Evolutionary conservation across 148 eudicot genomes (phyloP), one percentile per base, ranked within the genome.

Genomic region (Polygonum aviculare): DNA sequence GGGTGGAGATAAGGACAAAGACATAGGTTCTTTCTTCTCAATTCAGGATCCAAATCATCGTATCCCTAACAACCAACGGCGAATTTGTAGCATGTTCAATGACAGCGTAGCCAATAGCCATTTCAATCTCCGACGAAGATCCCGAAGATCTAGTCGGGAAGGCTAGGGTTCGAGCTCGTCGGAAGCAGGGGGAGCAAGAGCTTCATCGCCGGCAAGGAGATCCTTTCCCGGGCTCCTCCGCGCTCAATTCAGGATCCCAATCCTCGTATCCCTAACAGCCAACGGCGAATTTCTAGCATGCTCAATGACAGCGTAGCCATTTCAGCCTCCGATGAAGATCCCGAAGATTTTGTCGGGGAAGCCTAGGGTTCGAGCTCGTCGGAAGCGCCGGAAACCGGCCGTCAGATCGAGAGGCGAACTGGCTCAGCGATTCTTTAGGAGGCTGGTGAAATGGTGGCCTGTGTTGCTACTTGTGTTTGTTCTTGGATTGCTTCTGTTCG

Each of bases 391-490:
- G 82, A 91, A 87, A 35, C 67, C 78, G 26, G 57, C 75, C 39
- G 51, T 52, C 71, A 78, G 84, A 69, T 79, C 80, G 26, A 78
- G 72, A 45, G 40, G 41, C 65, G 82, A 83, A 22, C 72, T 78
- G 12, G 16, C 78, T 73, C 75, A 73, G 48, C 78, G 77, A 45
- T 14, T 80, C 12, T n/a, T 80, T 22, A 63, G 83, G 78, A 72
- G 26, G 75, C 73, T 88, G 3, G 75, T 81, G 15, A 87, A 77
- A 39, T 92, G 94, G 94, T 92, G 97, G 92, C 85, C 88, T 10
- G 59, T 90, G 39, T 74, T 90, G 63, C 74, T 92, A 49, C 82
- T 90, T 74, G n/a, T 88, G 40, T 84, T 82, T 15, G 88, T 89
- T 26, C 76, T 84, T 47, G 82, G 75, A 18, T 65, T 92, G 47